These are phyloP conservation scores for Colletotrichum sp. DNA, from an alignment of 2,329 filamentous ascomycete species.

Conservation along the genomic window DNA sequence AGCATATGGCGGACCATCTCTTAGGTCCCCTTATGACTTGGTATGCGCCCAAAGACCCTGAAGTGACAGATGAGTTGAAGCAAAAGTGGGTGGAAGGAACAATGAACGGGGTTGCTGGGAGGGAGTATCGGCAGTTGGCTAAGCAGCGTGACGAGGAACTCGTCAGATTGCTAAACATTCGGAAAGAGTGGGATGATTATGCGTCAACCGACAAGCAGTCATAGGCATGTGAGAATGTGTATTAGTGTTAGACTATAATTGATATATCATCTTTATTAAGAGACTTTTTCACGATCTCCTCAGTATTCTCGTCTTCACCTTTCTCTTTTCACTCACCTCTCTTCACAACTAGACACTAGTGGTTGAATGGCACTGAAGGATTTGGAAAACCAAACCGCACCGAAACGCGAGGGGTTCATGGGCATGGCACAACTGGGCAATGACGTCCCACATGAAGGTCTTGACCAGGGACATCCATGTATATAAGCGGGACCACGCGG, in stretches of 20 bases:
- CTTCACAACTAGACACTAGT: not conserved
- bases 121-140: not conserved
- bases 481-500: not conserved
- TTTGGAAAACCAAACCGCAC: not conserved
- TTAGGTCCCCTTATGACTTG: constrained; percentile 9
- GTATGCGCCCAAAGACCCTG: constrained; percentile 9
- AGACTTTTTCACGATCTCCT: not conserved
- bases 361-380: not conserved
- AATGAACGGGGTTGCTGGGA: not conserved
- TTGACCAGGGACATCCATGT: not conserved
- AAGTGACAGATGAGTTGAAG: not conserved
- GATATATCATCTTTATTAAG: not conserved
- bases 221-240: not conserved
- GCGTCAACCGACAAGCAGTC: not conserved
- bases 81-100: constrained; percentile 8
- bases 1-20: constrained; percentile 21
- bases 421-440: not conserved
- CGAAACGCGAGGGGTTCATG: not conserved
- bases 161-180: not conserved
- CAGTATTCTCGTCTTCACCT: not conserved
- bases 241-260: not conserved
- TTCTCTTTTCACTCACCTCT: not conserved
- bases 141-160: constrained; percentile 8
- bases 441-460: not conserved
- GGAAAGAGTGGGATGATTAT: constrained; percentile 3